phyloP scores from a whole-genome alignment of 331 rosid species.

The Malus hybrid region DNA sequence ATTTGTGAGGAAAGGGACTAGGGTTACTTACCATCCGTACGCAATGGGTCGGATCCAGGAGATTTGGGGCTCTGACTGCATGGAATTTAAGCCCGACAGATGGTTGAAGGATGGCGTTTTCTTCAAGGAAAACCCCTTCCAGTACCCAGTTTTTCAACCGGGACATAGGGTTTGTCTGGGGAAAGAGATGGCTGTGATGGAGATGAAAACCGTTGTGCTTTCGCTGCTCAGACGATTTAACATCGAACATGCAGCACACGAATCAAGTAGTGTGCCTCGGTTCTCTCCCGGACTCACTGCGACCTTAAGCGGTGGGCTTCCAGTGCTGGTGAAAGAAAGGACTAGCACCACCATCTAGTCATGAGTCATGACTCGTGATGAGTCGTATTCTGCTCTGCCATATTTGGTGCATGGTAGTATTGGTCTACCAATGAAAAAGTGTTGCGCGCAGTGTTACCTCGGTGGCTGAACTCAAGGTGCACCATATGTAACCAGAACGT shows the following conservation, averaged over 20 bases:
- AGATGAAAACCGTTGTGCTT: slow-evolving; percentile 45
- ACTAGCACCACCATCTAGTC: not conserved
- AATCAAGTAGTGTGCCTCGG: slow-evolving; percentile 10
- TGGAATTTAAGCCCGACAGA: slow-evolving; percentile 54
- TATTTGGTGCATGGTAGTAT: not conserved
- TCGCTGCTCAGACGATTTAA: slow-evolving; percentile 37
- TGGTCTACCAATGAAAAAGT: not conserved
- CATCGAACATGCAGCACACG: slow-evolving; percentile 9
- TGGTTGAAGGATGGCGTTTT: slow-evolving; percentile 50
- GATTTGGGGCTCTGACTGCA: slow-evolving; percentile 62
- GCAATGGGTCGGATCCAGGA: slow-evolving; percentile 73
- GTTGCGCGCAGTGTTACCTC: not conserved
- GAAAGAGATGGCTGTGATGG: slow-evolving; percentile 65
- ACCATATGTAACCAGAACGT: not conserved
- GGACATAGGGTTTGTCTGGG: slow-evolving; percentile 73
- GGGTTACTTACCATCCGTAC: slow-evolving; percentile 77
- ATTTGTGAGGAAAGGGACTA: slow-evolving; percentile 47
- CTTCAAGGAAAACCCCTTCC: slow-evolving; percentile 30
- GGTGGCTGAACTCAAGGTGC: not conserved
- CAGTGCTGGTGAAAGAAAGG: slow-evolving; percentile 33
- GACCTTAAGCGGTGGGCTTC: slow-evolving; percentile 54
- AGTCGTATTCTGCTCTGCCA: not conserved
- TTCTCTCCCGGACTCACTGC: slow-evolving; percentile 81
- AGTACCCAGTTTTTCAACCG: slow-evolving; percentile 71
- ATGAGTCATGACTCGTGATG: not conserved